phyloP scores from a whole-genome alignment of 2,329 filamentous ascomycete genomes.

The Penicillium vulpinum region DNA sequence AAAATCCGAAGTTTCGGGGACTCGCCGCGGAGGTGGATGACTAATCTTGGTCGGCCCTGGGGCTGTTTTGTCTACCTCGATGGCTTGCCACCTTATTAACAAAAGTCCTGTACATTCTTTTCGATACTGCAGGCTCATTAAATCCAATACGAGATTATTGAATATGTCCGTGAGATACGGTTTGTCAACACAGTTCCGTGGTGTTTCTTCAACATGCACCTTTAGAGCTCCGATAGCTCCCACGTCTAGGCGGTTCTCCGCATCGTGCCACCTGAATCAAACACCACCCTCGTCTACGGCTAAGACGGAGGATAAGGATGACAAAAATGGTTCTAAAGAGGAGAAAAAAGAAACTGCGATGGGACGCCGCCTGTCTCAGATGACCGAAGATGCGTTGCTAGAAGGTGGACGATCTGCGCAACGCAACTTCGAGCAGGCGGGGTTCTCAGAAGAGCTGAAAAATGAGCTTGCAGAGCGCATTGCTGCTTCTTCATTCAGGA shows the following conservation, averaged over 20 bases:
- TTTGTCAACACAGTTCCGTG: constrained; percentile 17
- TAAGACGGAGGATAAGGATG: constrained; percentile 17
- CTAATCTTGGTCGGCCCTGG: constrained; percentile 18
- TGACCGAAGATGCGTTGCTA: constrained; percentile 61
- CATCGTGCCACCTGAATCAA: constrained; percentile 25
- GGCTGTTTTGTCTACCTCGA: background rate
- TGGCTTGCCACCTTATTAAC: constrained; percentile 9
- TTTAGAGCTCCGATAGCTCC: constrained; percentile 15
- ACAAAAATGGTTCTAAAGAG: constrained; percentile 17
- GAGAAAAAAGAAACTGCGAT: constrained; percentile 54
- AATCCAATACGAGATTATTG: too few species aligned
- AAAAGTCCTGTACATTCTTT: background rate
- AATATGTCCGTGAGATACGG: constrained; percentile 26
- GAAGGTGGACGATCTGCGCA: constrained; percentile 56
- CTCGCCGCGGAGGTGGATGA: constrained; percentile 39
- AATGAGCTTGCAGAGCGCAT: constrained; percentile 60
- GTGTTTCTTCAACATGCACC: constrained; percentile 13
- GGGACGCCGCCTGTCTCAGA: constrained; percentile 57
- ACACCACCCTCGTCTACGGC: constrained; percentile 16
- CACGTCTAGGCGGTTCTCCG: constrained; percentile 23
- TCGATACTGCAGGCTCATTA: background rate
- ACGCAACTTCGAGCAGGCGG: constrained; percentile 60
- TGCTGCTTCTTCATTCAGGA: constrained; percentile 55
- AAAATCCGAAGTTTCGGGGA: constrained; percentile 23
- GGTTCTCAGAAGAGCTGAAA: constrained; percentile 63